A percentile compares a stretch with the other conserved stretches of the same genome.
Evolutionary conservation across 192 early-diverging fungal genomes (phyloP).

Genomic region (Podochytrium sp.): DNA sequence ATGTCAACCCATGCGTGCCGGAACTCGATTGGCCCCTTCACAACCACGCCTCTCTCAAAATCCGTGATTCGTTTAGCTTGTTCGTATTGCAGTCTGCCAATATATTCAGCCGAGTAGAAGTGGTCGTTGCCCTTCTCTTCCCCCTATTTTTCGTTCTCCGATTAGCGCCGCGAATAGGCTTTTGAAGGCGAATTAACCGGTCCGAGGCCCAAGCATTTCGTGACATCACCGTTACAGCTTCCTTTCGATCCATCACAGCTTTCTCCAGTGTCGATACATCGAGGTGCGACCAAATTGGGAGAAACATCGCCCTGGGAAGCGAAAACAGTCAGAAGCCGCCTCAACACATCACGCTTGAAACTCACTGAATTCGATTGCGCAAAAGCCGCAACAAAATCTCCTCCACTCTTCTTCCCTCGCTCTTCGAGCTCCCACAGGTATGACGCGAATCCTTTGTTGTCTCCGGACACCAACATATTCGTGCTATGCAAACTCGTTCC

Average conservation of each 20-base stretch:
- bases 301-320: slow-evolving; percentile 47
- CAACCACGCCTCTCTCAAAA: background rate
- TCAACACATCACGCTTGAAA: background rate
- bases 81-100: slow-evolving; percentile 42
- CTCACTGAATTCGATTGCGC: slow-evolving; percentile 46
- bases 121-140: slow-evolving; percentile 40
- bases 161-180: background rate
- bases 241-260: slow-evolving; percentile 47
- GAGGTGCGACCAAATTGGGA: slow-evolving; percentile 43
- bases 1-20: slow-evolving; percentile 51
- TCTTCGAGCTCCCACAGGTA: slow-evolving; percentile 46
- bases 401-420: slow-evolving; percentile 2
- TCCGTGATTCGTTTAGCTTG: slow-evolving; percentile 31
- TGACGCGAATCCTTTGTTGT: slow-evolving; percentile 57
- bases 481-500: slow-evolving; percentile 43
- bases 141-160: slow-evolving; percentile 10
- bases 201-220: slow-evolving; percentile 46
- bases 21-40: slow-evolving; percentile 18
- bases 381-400: slow-evolving; percentile 51
- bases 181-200: slow-evolving; percentile 25
- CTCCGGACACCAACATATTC: slow-evolving; percentile 43
- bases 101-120: slow-evolving; percentile 42
- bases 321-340: background rate
- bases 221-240: slow-evolving; percentile 40
- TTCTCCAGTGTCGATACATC: slow-evolving; percentile 47